phyloP scores from a whole-genome alignment of 1,284 basidiomycete genomes.

The Ganoderma lucidum region DNA sequence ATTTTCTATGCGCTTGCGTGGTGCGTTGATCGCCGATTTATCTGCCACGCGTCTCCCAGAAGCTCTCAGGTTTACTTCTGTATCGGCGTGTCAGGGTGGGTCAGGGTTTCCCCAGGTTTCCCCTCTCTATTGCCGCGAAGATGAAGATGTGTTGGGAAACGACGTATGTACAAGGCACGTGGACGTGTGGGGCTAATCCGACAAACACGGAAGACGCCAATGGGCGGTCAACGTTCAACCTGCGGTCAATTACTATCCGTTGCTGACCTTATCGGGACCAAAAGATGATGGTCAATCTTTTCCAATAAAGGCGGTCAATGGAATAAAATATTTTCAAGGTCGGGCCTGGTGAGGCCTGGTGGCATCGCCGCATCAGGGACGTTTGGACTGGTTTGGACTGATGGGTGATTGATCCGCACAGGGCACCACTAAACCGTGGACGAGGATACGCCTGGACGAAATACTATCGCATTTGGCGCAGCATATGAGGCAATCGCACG shows the following conservation, averaged over 20 bases:
- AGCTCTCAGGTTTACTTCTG: no score
- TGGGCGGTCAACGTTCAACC: background rate
- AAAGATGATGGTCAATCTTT: no score
- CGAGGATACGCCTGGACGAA: background rate
- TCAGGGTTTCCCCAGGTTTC: no score
- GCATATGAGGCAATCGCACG: constrained; percentile 12
- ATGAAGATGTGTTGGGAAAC: constrained; percentile 1
- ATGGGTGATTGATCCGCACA: constrained; percentile 6
- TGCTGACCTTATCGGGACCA: no score
- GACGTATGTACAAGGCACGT: background rate
- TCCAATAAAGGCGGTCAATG: no score
- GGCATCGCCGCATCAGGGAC: background rate
- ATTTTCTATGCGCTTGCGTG: background rate
- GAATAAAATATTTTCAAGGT: background rate
- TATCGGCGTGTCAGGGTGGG: background rate
- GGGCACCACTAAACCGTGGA: constrained; percentile 3
- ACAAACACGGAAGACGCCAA: background rate
- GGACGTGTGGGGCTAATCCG: background rate
- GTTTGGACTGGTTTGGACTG: background rate
- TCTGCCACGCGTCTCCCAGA: background rate
- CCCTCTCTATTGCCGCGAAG: background rate
- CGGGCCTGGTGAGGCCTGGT: no score
- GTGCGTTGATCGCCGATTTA: background rate
- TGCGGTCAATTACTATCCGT: background rate
- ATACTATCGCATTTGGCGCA: background rate